These are phyloP conservation scores for Cubamyces sp. DNA, from an alignment of 768 basidiomycete genomes.

Conservation along the genomic window DNA sequence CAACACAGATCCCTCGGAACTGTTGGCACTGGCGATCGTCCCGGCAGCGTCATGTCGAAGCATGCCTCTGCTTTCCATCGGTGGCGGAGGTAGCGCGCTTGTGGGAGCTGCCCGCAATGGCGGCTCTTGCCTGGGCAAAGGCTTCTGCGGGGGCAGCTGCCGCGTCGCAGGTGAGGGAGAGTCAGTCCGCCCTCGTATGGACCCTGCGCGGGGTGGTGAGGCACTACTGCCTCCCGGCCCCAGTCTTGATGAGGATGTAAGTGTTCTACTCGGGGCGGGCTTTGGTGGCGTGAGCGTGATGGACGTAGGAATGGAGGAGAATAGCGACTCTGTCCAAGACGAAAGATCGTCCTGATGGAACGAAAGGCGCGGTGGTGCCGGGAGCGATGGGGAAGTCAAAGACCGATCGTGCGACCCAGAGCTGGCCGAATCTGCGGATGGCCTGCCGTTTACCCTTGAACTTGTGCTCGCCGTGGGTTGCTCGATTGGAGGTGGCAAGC, in stretches of 20 bases:
- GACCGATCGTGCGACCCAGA: conserved; percentile 5
- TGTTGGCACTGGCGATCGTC: conserved; percentile 9
- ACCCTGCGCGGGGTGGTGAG: conserved; percentile 13
- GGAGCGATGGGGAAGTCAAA: conserved; percentile 18
- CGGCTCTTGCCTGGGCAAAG: conserved; percentile 23
- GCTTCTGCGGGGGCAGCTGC: conserved; percentile 28
- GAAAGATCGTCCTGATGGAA: conserved; percentile 56
- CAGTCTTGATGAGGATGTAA: background rate
- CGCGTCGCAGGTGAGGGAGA: conserved; percentile 11
- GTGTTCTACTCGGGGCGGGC: conserved; percentile 6
- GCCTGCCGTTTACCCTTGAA: background rate
- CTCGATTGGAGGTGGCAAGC: conserved; percentile 23
- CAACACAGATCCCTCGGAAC: background rate
- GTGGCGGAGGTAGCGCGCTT: conserved; percentile 20
- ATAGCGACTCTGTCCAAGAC: conserved; percentile 57
- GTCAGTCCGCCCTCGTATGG: conserved; percentile 9
- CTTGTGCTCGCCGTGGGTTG: background rate
- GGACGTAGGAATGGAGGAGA: conserved; percentile 52
- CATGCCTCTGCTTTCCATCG: conserved; percentile 21
- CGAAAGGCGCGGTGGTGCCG: conserved; percentile 55
- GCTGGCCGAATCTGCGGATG: conserved; percentile 10
- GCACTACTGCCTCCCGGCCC: background rate
- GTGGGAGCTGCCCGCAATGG: conserved; percentile 16
- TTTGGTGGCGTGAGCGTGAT: conserved; percentile 22
- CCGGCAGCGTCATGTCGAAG: conserved; percentile 29